These are phyloP conservation scores for Alternaria incomplexa DNA, from an alignment of 2,329 filamentous ascomycete genomes.

Conservation along the genomic window DNA sequence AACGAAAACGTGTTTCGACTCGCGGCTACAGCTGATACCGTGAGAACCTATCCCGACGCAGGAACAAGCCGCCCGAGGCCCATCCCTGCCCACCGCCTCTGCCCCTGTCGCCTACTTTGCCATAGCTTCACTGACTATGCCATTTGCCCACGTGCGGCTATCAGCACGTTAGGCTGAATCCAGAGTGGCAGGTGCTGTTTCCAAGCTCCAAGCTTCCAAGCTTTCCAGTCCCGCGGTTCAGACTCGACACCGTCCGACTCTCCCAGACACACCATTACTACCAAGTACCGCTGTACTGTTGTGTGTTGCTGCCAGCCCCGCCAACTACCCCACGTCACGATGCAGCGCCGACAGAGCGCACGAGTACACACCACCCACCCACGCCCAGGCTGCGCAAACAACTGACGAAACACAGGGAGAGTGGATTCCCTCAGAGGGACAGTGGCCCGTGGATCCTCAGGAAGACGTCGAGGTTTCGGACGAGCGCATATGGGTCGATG, in stretches of 20 bases:
- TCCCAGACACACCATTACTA: not conserved
- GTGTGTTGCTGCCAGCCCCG: not conserved
- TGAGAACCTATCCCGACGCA: constrained; percentile 15
- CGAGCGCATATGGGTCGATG: constrained; percentile 94
- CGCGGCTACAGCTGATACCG: constrained; percentile 10
- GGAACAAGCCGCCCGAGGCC: constrained; percentile 14
- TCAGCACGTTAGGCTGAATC: not conserved
- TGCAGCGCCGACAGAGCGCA: constrained; percentile 48
- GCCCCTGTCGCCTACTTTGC: not conserved
- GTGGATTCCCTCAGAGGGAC: constrained; percentile 58
- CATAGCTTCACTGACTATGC: not conserved
- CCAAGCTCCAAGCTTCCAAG: not conserved
- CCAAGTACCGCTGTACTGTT: not conserved
- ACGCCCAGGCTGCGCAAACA: not conserved
- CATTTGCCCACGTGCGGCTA: not conserved
- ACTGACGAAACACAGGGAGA: constrained; percentile 34
- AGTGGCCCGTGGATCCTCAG: constrained; percentile 71
- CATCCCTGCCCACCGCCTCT: not conserved
- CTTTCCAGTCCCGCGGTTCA: not conserved
- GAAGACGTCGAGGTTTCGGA: constrained; percentile 63
- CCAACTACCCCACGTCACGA: constrained; percentile 18
- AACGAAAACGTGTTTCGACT: constrained; percentile 6
- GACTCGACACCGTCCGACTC: not conserved
- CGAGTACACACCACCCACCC: constrained; percentile 25
- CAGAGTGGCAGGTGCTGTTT: not conserved